A percentile compares a stretch with the other conserved stretches of the same genome.
These are phyloP conservation scores for Geotrichum restrictum DNA, from an alignment of 1,139 yeast genomes.

Conservation along the genomic window DNA sequence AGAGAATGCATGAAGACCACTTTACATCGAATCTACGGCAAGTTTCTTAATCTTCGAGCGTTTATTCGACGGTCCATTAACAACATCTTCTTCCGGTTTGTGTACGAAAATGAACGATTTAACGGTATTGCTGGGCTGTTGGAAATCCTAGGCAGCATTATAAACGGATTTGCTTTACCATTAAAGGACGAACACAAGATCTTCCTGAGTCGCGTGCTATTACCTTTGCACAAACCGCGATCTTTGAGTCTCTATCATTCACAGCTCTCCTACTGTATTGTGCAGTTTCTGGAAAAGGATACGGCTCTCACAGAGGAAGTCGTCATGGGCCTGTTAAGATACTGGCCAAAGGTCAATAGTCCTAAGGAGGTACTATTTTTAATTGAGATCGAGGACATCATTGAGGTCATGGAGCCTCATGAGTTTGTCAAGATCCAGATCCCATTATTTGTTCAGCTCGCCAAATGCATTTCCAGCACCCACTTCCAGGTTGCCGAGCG, in stretches of 20 bases:
- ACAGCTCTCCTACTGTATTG: conserved; percentile 93
- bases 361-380: conserved; percentile 95
- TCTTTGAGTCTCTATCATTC: conserved; percentile 89
- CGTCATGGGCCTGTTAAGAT: conserved; percentile 82
- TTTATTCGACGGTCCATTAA: conserved; percentile 88
- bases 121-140: conserved; percentile 94
- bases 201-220: conserved; percentile 77
- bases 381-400: conserved; percentile 93
- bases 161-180: conserved; percentile 96
- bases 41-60: conserved; percentile 82
- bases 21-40: conserved; percentile 91
- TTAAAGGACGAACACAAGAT: conserved; percentile 95
- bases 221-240: conserved; percentile 91
- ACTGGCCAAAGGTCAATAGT: conserved; percentile 95
- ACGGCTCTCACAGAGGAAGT: conserved; percentile 91
- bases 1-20: conserved; percentile 94
- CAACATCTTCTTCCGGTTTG: conserved; percentile 87
- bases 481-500: conserved; percentile 98
- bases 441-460: conserved; percentile 88
- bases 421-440: conserved; percentile 91
- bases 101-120: conserved; percentile 91
- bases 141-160: conserved; percentile 92
- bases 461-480: conserved; percentile 90
- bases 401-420: conserved; percentile 94
- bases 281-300: conserved; percentile 95